A percentile compares a stretch with the other conserved stretches of the same genome.
phyloP scores from a whole-genome alignment of 2,329 filamentous ascomycete species.

The Alternaria ethzedia region DNA sequence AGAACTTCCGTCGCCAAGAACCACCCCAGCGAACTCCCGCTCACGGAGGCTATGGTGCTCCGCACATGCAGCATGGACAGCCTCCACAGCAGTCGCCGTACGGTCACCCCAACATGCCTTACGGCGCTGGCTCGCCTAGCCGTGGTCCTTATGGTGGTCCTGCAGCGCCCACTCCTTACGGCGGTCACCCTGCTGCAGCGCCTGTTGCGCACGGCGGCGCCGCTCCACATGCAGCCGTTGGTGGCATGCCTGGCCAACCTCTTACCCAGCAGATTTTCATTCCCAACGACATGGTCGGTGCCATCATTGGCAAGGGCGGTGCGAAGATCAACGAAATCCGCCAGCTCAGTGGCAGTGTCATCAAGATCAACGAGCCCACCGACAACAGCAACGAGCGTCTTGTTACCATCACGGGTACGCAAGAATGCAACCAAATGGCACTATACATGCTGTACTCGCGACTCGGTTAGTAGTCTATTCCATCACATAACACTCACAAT shows the following conservation, averaged over 20 bases:
- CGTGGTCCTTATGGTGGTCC: constrained; percentile 76
- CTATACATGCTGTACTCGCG: constrained; percentile 98
- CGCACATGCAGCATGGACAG: constrained; percentile 73
- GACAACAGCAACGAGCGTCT: constrained; percentile 98
- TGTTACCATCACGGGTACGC: constrained; percentile 95
- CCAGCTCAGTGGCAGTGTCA: constrained; percentile 94
- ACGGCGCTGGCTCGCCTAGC: constrained; percentile 74
- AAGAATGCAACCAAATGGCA: constrained; percentile 99
- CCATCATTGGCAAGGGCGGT: constrained; percentile 97
- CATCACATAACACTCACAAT: not conserved
- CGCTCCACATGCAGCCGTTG: constrained; percentile 68
- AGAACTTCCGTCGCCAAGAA: constrained; percentile 76
- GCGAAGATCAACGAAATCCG: constrained; percentile 99
- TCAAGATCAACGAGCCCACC: constrained; percentile 99
- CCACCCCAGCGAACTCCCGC: constrained; percentile 74
- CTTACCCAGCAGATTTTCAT: constrained; percentile 99
- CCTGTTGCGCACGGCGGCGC: constrained; percentile 69
- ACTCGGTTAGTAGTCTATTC: constrained; percentile 70
- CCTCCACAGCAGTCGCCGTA: constrained; percentile 52
- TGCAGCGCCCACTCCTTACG: constrained; percentile 73
- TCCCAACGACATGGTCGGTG: constrained; percentile 98
- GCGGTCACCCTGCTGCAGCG: constrained; percentile 62
- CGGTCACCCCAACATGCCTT: constrained; percentile 73
- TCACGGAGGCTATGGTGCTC: constrained; percentile 67
- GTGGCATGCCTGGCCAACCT: constrained; percentile 71